Evolutionary conservation across 73 alveolate species (phyloP).

Genomic region (Tetrahymena malaccensis): DNA sequence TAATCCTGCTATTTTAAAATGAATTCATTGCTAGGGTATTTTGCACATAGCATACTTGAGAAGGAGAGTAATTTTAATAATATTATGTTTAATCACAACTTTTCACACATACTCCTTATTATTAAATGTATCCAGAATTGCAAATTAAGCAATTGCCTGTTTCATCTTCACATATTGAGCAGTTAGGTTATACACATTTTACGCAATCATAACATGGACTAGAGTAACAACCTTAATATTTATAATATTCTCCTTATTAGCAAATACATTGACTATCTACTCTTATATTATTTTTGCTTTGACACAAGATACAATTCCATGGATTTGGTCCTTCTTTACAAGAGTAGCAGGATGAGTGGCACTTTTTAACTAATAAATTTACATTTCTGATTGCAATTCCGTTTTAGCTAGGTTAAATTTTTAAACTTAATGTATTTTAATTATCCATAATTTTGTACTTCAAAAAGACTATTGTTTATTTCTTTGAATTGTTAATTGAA

Average conservation of each 20-base stretch:
- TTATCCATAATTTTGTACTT: neutral
- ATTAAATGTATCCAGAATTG: neutral
- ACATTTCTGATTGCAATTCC: neutral
- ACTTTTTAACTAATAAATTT: neutral
- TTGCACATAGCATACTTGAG: neutral
- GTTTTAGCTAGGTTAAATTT: neutral
- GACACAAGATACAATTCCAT: neutral
- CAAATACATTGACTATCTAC: neutral
- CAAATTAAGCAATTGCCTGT: neutral
- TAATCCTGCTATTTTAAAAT: no score
- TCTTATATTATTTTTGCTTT: neutral
- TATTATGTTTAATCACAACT: neutral
- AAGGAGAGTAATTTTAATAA: neutral
- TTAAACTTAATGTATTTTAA: neutral
- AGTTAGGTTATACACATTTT: neutral
- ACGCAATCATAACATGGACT: neutral
- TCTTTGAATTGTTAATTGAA: neutral
- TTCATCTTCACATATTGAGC: neutral
- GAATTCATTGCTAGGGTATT: neutral
- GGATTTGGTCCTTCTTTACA: neutral
- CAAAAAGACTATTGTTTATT: neutral
- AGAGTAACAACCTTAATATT: neutral
- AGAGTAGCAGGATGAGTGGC: neutral
- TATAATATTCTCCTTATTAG: neutral
- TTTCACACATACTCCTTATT: neutral